Percentiles rank a stretch among this genome's conserved stretches.
Evolutionary conservation across 208 protist species (phyloP).

Genomic region (Phytomonas sp.): DNA sequence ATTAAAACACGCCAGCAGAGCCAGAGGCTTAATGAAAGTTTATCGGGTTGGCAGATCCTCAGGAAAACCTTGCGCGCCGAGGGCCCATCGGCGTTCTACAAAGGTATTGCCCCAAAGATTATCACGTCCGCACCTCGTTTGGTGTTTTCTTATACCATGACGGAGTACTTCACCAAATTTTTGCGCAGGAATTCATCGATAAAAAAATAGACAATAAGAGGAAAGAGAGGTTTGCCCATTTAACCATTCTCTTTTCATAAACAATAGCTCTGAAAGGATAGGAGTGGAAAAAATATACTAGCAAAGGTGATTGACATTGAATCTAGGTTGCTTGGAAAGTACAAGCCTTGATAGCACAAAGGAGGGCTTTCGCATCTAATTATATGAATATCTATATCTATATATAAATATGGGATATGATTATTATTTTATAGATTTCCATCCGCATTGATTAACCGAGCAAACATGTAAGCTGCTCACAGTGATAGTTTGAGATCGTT

Average conservation of each 20-base stretch:
- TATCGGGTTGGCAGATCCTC: constrained; percentile 46
- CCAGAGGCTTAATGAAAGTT: constrained; percentile 31
- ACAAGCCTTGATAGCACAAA: not conserved
- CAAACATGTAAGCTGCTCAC: not conserved
- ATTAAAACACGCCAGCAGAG: constrained; percentile 90
- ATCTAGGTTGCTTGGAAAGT: not conserved
- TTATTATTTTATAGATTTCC: constrained; percentile 2
- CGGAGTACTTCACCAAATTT: constrained; percentile 64
- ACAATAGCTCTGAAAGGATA: not conserved
- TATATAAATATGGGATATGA: not conserved
- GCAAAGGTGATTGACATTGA: constrained; percentile 12
- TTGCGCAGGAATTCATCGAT: constrained; percentile 17
- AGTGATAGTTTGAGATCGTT: not conserved
- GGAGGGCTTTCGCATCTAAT: not conserved
- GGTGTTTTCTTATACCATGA: constrained; percentile 84
- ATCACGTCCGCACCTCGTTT: constrained; percentile 64
- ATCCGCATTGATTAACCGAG: not conserved
- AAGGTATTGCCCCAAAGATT: constrained; percentile 74
- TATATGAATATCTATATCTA: not conserved
- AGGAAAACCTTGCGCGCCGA: constrained; percentile 36
- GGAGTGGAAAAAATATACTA: not conserved
- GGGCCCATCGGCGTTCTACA: constrained; percentile 72
- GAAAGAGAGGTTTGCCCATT: not conserved
- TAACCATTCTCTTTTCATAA: not conserved
- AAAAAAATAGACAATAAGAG: not conserved